Evolutionary conservation across 2,329 filamentous ascomycete species (phyloP).

Genomic region (Fusarium praegraminearum): DNA sequence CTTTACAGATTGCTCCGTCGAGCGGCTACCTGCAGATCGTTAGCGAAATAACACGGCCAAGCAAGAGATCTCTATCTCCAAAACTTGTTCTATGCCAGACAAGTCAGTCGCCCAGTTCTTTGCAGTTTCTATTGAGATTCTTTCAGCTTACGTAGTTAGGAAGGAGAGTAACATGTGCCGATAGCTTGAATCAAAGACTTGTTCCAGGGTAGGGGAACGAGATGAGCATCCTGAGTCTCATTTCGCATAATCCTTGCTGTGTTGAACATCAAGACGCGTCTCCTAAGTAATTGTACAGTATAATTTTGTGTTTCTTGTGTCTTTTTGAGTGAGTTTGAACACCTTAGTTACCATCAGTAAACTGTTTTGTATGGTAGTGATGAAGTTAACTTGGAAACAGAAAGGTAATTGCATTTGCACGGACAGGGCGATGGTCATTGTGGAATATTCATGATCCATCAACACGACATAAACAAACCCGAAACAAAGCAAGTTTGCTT

Average conservation of each 20-base stretch:
- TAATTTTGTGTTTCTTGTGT: no score
- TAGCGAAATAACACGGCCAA: background rate
- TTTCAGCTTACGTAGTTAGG: slow-evolving; percentile 12
- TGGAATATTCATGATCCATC: no score
- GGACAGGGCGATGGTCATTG: no score
- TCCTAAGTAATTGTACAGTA: background rate
- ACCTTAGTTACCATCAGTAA: no score
- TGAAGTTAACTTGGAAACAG: background rate
- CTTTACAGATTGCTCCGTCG: background rate
- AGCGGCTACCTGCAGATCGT: slow-evolving; percentile 2
- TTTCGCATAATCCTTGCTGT: background rate
- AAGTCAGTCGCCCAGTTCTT: background rate
- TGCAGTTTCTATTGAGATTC: slow-evolving; percentile 22
- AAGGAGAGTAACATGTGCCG: slow-evolving; percentile 8
- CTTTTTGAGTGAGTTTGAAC: accelerated
- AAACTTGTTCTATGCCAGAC: slow-evolving; percentile 4
- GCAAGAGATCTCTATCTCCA: background rate
- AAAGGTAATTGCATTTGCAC: no score
- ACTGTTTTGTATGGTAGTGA: background rate
- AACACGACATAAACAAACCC: no score
- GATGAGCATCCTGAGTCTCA: background rate
- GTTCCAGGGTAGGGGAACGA: slow-evolving; percentile 10
- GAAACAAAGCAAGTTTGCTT: no score
- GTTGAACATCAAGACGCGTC: background rate
- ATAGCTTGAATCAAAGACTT: background rate